phyloP scores from a whole-genome alignment of 495 filamentous ascomycete genomes.

The Oleoguttula mirabilis region DNA sequence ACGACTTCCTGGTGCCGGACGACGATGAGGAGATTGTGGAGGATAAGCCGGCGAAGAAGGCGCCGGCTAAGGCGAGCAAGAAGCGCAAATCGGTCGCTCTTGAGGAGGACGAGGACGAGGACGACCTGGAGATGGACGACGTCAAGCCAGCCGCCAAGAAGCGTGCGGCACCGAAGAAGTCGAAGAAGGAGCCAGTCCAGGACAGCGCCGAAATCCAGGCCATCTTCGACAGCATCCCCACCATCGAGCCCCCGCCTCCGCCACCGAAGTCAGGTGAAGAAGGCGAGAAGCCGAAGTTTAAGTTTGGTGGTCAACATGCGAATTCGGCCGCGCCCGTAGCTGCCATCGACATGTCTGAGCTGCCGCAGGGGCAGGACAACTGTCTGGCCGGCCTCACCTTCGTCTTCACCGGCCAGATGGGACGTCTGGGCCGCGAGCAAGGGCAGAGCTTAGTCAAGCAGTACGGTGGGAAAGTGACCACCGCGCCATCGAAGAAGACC shows the following conservation, averaged over 20 bases:
- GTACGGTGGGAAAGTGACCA: constrained; percentile 82
- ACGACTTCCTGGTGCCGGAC: constrained; percentile 31
- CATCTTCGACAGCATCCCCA: constrained; percentile 81
- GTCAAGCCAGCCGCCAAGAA: constrained; percentile 37
- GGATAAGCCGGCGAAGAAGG: constrained; percentile 30
- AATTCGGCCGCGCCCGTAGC: constrained; percentile 48
- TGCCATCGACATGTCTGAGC: constrained; percentile 44
- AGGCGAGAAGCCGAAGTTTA: constrained; percentile 51
- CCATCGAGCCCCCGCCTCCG: constrained; percentile 67
- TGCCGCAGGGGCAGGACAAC: constrained; percentile 69
- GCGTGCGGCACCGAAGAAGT: constrained; percentile 36
- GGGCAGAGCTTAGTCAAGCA: constrained; percentile 78
- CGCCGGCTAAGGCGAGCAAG: constrained; percentile 30
- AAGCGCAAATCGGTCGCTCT: constrained; percentile 45
- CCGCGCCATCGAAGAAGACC: constrained; percentile 80
- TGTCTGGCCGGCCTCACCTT: constrained; percentile 89
- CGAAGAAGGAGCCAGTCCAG: constrained; percentile 40
- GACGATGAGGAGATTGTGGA: constrained; percentile 24
- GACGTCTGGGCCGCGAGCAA: constrained; percentile 69
- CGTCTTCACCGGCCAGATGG: constrained; percentile 88
- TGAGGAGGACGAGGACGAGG: constrained; percentile 37
- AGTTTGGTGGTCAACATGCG: constrained; percentile 41
- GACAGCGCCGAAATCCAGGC: constrained; percentile 59
- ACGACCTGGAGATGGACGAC: constrained; percentile 34
- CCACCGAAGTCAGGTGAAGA: constrained; percentile 45